A percentile compares a stretch with the other conserved stretches of the same genome.
These are phyloP conservation scores for Stylosanthes scabra DNA, from an alignment of 331 rosid genomes.

Conservation along the genomic window DNA sequence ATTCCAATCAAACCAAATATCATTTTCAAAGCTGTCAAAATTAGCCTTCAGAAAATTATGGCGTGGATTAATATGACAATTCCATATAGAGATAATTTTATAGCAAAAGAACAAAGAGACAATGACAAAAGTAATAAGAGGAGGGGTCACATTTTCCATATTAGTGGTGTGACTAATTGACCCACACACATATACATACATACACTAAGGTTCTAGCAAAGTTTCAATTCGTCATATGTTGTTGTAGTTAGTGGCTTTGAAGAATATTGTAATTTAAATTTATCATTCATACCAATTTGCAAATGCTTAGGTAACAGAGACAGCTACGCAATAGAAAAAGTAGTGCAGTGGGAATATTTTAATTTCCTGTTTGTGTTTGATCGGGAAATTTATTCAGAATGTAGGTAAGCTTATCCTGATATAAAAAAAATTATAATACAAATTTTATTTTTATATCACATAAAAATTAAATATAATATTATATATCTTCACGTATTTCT, in stretches of 20 bases:
- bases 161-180: conserved; percentile 33
- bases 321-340: conserved; percentile 19
- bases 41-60: conserved; percentile 36
- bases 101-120: conserved; percentile 27
- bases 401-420: too few relatives aligned
- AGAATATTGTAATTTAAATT: conserved; percentile 29
- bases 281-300: conserved; percentile 32
- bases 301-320: conserved; percentile 21
- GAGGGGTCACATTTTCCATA: conserved; percentile 30
- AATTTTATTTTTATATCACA: too few relatives aligned
- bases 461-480: too few relatives aligned
- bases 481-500: too few relatives aligned
- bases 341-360: conserved; percentile 15
- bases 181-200: conserved; percentile 16
- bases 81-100: conserved; percentile 21
- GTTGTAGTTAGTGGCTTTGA: conserved; percentile 35
- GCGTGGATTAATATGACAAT: conserved; percentile 43
- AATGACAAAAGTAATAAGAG: conserved; percentile 34
- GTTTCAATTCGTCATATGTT: conserved; percentile 43
- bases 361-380: too few relatives aligned
- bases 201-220: conserved; percentile 22
- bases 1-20: conserved; percentile 35
- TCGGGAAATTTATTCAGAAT: too few relatives aligned
- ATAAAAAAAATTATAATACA: too few relatives aligned
- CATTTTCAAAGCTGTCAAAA: conserved; percentile 20